Percentiles rank a stretch among this genome's conserved stretches.
Evolutionary conservation across 2,329 filamentous ascomycete species (phyloP).

Genomic region (Thielaviopsis ethacetica): DNA sequence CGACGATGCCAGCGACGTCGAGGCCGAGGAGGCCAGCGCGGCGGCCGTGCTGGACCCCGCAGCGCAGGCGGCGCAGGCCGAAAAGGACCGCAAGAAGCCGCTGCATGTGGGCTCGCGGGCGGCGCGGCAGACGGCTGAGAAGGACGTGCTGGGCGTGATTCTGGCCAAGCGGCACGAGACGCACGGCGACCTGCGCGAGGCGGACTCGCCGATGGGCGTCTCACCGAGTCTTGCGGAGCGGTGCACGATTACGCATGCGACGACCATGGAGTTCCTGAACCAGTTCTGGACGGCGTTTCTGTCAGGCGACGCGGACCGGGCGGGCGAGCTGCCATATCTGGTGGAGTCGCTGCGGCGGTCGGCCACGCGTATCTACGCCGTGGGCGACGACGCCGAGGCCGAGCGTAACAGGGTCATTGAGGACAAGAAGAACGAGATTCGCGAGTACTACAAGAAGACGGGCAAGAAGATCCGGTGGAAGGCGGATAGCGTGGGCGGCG

Average conservation of each 20-base stretch:
- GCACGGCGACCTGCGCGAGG: constrained; percentile 32
- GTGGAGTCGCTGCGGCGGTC: constrained; percentile 69
- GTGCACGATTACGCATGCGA: constrained; percentile 63
- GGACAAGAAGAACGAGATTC: constrained; percentile 50
- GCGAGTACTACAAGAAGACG: constrained; percentile 53
- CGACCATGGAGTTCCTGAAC: constrained; percentile 86
- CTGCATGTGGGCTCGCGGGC: constrained; percentile 53
- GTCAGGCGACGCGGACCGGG: constrained; percentile 69
- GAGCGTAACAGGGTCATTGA: constrained; percentile 53
- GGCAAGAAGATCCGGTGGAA: constrained; percentile 59
- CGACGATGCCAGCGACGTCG: constrained; percentile 52
- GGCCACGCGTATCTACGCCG: constrained; percentile 59
- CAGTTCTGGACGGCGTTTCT: constrained; percentile 93
- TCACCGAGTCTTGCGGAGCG: constrained; percentile 40
- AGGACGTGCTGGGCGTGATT: constrained; percentile 50
- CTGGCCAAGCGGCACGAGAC: constrained; percentile 43
- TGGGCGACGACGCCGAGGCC: constrained; percentile 63
- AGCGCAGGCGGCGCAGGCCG: constrained; percentile 13
- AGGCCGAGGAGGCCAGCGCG: constrained; percentile 19
- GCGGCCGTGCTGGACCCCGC: neutral
- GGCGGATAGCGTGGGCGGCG: constrained; percentile 53
- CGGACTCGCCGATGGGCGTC: constrained; percentile 33
- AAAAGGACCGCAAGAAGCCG: constrained; percentile 21
- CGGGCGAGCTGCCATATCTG: constrained; percentile 64
- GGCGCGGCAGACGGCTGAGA: constrained; percentile 47